These are phyloP conservation scores for Glycine latifolia DNA, from an alignment of 306 rosid genomes.

Conservation along the genomic window DNA sequence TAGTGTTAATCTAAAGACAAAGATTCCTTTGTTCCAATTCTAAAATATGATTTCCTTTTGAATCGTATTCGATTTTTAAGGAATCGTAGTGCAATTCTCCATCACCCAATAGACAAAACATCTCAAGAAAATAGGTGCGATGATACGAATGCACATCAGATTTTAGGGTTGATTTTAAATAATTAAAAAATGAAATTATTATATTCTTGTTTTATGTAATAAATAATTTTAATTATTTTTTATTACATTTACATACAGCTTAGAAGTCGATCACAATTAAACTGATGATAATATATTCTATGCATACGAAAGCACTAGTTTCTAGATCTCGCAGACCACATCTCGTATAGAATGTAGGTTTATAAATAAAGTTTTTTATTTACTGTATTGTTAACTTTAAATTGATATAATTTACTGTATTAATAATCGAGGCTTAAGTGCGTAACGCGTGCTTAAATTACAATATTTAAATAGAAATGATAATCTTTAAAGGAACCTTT, in stretches of 20 bases:
- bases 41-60: constrained; percentile 35
- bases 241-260: background rate
- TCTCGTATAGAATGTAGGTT: background rate
- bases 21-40: constrained; percentile 61
- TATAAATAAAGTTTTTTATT: background rate
- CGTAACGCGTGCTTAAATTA: background rate
- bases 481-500: background rate
- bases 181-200: background rate
- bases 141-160: background rate
- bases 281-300: background rate
- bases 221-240: background rate
- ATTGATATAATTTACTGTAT: background rate
- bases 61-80: constrained; percentile 39
- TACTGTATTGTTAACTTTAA: background rate
- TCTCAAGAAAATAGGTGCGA: background rate
- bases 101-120: background rate
- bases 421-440: too few relatives aligned
- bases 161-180: background rate
- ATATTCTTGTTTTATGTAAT: background rate
- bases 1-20: constrained; percentile 57
- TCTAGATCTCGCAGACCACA: constrained; percentile 3
- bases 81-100: background rate
- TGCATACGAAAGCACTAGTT: background rate
- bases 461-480: background rate
- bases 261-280: background rate